Base-by-base conservation (phyloP, 192 early-diverging fungal genomes). In the Entomortierella lignicola region DNA sequence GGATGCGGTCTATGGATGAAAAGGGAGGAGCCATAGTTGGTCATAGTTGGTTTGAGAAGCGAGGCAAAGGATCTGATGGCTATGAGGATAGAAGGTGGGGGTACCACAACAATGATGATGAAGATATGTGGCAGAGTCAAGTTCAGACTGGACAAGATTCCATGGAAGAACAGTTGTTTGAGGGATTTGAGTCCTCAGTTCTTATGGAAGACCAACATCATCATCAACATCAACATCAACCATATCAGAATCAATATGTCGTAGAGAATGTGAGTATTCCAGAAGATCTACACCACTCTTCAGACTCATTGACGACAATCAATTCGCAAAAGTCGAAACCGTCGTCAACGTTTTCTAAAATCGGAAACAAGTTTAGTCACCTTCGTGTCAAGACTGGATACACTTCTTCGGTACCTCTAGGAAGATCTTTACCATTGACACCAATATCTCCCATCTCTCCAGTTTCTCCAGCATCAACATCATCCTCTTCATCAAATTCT, bases 391-490 rank as follows among this genome's bases (percentile, higher is more conserved):
- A 66, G 30, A 70, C 72, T 10, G 47, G 39, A 0, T n/a, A n/a
- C n/a, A n/a, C n/a, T n/a, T n/a, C n/a, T n/a, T n/a, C n/a, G n/a
- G n/a, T n/a, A n/a, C n/a, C n/a, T n/a, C n/a, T n/a, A n/a, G n/a
- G n/a, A 43, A 29, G 39, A 15, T 12, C 71, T 4, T 13, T 27
- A 11, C 55, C 66, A 13, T 10, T 68, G 2, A 54, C 54, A 4
- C 74, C 74, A 12, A 59, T 77, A 31, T 79, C 75, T 5, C 75
- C 67, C 47, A 59, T 70, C 34, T 79, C 75, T 2, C 66, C 73
- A 2, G 37, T 63, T 0, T 52, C 55, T 0, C 54, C 26, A 7
- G 48, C 34, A 4, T 58, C 72, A 2, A 17, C 31, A 15, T 32
- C 60, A 25, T 44, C 60, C 10, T 39, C 70, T 6, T 50, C 53